Evolutionary conservation across 2,329 filamentous ascomycete species (phyloP).

Genomic region (Aspergillus hortae): DNA sequence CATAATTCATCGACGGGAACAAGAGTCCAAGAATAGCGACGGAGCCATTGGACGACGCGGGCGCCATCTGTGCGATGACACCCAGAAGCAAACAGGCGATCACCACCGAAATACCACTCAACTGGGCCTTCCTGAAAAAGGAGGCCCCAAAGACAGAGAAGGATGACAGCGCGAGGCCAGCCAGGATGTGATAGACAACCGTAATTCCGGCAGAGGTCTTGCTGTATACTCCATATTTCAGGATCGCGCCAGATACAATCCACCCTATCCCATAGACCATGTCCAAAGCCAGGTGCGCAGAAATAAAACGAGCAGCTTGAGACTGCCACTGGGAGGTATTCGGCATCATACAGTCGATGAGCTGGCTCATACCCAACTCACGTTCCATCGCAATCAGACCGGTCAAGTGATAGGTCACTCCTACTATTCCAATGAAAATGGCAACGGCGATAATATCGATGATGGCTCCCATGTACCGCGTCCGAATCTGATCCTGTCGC

Average conservation of each 20-base stretch:
- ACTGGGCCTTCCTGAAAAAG: slow-evolving; percentile 82
- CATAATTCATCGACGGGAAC: slow-evolving; percentile 85
- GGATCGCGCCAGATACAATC: slow-evolving; percentile 69
- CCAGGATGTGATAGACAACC: slow-evolving; percentile 69
- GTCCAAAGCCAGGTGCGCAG: slow-evolving; percentile 77
- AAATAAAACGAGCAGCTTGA: slow-evolving; percentile 71
- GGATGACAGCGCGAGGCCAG: slow-evolving; percentile 73
- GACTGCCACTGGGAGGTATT: slow-evolving; percentile 70
- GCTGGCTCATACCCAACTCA: slow-evolving; percentile 80
- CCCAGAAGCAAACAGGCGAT: slow-evolving; percentile 72
- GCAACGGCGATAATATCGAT: slow-evolving; percentile 73
- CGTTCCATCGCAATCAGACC: slow-evolving; percentile 82
- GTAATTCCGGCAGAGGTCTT: slow-evolving; percentile 63
- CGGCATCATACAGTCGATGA: slow-evolving; percentile 90
- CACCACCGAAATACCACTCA: slow-evolving; percentile 77
- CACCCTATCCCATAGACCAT: slow-evolving; percentile 77
- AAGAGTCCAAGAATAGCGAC: slow-evolving; percentile 70
- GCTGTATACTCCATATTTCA: slow-evolving; percentile 61
- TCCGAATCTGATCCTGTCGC: slow-evolving; percentile 62
- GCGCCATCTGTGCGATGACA: slow-evolving; percentile 75
- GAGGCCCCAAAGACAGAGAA: slow-evolving; percentile 77
- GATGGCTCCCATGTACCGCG: slow-evolving; percentile 68
- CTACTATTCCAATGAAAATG: slow-evolving; percentile 75
- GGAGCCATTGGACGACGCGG: slow-evolving; percentile 55
- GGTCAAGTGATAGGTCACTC: slow-evolving; percentile 80